Base-by-base conservation (phyloP, 495 filamentous ascomycete genomes). In the Corynascus novoguineensis region DNA sequence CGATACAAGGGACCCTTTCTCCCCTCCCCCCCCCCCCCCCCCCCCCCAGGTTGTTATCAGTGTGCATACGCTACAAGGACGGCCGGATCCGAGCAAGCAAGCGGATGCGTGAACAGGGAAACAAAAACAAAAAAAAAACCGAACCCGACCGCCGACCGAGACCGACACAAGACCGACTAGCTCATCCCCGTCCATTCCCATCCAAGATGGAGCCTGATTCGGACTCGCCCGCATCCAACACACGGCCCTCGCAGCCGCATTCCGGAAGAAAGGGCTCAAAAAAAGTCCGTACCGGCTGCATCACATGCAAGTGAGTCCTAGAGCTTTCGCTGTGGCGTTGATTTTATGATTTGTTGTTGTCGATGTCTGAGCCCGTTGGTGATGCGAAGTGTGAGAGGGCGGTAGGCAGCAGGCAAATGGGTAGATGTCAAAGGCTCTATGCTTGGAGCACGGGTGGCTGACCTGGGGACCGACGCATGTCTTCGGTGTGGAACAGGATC, bases 231-330 rank as follows among this genome's bases (percentile, higher is more conserved):
- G 41, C 63, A 22, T 60, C 64, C 11, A 24, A 42, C 5, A 31
- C 49, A 19, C 55, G 44, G 21, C 55, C 58, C 58, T 35, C 59
- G 27, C 59, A 58, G 0, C 68, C 65, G 22, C 68, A 65, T n/a
- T 68, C 66, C 12, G 66, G 68, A 19, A 63, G 68, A 37, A 70
- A 68, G 55, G 68, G 68, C 5, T 70, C 68, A 25, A 68, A 68
- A 56, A 70, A 70, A 38, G 68, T 70, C 38, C 57, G 68, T 55
- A 68, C 68, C 0, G 68, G 68, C n/a, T 70, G 68, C 59, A 68
- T 68, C 59, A 70, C 68, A 44, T 70, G 68, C 68, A 68, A 70
- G 68, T 70, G 48, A 63, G 68, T 70, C 45, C 61, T 40, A 8
- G 35, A 8, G 17, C n/a, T 28, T 15, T 22, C 19, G 24, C 37